Base-by-base conservation (phyloP, 2,329 filamentous ascomycete species). In the Sporothrix pseudoabietina region DNA sequence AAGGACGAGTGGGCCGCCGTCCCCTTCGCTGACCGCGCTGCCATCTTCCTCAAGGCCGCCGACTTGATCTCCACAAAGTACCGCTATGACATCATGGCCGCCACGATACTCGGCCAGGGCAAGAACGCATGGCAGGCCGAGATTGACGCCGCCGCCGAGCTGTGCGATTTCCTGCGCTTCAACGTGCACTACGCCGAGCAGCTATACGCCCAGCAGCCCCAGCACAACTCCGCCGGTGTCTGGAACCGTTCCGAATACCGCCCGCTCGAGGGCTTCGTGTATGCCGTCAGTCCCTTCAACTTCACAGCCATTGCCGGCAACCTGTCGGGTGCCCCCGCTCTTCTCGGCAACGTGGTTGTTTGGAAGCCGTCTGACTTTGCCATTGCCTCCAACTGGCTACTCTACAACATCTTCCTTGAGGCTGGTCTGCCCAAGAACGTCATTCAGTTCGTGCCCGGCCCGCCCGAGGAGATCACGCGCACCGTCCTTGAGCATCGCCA, bases 71-170 rank as follows among this genome's bases (percentile, higher is more conserved):
- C 92, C 72, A 92, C 89, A 76, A 98, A 98, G 85, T 98, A 99
- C 84, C 89, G 96, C 80, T 98, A 97, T 83, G 94, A 98, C 73
- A 89, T 99, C 78, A 97, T 98, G 92, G 95, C 96, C 8, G 90
- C 94, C 61, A 98, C 96, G 16, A 97, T 98, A 89, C 86, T 97
- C 44, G 96, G 95, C 75, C 95, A 99, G 84, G 95, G 96, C 79
- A 98, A 98, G 89, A 98, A 98, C 82, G 94, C 93, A 66, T 98
- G 94, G 94, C 95, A 99, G 83, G 95, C 96, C n/a, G 95, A 99
- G 87, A 98, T 98, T 76, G 95, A 98, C 82, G 88, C 94, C 54
- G 95, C 95, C 22, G 95, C 95, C 9, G 96, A 99, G 86, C 84
- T 97, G 78, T 91, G 89, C 78, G 95, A 99, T 81, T 98, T 98